Percentiles rank a stretch among this genome's conserved stretches.
phyloP scores from a whole-genome alignment of 768 basidiomycete genomes.

The Cystobasidium onofrii region DNA sequence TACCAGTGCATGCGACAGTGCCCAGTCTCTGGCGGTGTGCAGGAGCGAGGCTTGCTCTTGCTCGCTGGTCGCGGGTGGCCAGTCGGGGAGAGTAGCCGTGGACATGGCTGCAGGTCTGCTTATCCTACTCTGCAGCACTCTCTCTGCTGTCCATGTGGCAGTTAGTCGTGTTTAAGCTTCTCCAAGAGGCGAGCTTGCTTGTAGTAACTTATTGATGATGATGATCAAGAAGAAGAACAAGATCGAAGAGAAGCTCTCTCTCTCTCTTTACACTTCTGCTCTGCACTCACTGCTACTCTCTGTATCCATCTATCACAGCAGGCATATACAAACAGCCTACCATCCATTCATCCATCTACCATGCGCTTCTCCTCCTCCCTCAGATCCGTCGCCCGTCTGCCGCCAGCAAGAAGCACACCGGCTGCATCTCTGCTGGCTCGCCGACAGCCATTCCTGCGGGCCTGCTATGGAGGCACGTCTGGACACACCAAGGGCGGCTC shows the following conservation, averaged over 20 bases:
- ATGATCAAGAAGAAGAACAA: no score
- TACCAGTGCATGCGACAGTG: slow-evolving; percentile 73
- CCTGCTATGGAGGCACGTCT: background rate
- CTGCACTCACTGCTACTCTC: background rate
- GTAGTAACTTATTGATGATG: no score
- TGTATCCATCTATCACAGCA: background rate
- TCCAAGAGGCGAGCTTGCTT: no score
- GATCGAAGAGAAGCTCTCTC: no score
- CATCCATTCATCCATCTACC: background rate
- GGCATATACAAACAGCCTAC: background rate
- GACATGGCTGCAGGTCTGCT: background rate
- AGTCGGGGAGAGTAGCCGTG: background rate
- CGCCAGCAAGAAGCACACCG: no score
- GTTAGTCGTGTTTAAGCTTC: no score
- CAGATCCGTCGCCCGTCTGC: no score
- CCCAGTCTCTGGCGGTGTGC: slow-evolving; percentile 56
- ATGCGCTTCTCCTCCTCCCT: background rate
- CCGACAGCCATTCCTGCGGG: background rate
- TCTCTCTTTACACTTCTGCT: no score
- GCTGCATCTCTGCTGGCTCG: no score
- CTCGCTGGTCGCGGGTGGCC: slow-evolving; percentile 14
- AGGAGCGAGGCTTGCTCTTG: slow-evolving; percentile 20
- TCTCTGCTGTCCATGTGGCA: no score
- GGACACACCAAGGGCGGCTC: background rate
- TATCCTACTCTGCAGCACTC: no score